Conservation (phyloP, 306 rosid species). For the Cicer judaicum region DNA sequence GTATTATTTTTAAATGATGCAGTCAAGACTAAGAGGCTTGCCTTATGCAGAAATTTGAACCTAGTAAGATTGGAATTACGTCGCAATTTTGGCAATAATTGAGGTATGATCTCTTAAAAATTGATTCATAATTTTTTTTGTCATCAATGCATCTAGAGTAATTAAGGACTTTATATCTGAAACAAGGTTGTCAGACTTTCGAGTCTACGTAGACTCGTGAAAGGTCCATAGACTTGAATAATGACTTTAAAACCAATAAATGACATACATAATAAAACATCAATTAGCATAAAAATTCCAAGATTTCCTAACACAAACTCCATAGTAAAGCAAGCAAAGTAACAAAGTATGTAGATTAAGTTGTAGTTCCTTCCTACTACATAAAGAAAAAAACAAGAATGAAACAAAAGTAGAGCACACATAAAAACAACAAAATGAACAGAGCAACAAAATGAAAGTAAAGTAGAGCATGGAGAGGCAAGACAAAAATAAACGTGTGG, state of each 20-base stretch:
- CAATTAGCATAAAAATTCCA: not conserved
- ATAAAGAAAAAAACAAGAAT: not conserved
- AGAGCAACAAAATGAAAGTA: not conserved
- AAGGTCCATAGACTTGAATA: not conserved
- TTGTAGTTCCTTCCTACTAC: no score
- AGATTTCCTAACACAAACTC: no score
- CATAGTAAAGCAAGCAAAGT: not conserved
- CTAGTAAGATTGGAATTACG: constrained; percentile 17
- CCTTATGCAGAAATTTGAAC: constrained; percentile 31
- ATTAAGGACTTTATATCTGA: not conserved
- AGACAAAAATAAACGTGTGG: no score
- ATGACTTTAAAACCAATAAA: not conserved
- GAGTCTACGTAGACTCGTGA: no score
- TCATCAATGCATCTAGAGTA: not conserved
- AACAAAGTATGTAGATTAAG: not conserved
- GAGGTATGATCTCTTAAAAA: constrained; percentile 35
- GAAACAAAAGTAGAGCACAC: not conserved
- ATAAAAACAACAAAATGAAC: not conserved
- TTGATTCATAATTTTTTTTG: constrained; percentile 2
- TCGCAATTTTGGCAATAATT: constrained; percentile 24
- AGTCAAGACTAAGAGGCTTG: constrained; percentile 47
- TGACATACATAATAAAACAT: not conserved
- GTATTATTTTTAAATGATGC: constrained; percentile 50
- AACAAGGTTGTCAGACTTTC: no score
- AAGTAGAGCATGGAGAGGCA: no score